phyloP scores from a whole-genome alignment of 768 basidiomycete species.

The Tulasnella calospora region DNA sequence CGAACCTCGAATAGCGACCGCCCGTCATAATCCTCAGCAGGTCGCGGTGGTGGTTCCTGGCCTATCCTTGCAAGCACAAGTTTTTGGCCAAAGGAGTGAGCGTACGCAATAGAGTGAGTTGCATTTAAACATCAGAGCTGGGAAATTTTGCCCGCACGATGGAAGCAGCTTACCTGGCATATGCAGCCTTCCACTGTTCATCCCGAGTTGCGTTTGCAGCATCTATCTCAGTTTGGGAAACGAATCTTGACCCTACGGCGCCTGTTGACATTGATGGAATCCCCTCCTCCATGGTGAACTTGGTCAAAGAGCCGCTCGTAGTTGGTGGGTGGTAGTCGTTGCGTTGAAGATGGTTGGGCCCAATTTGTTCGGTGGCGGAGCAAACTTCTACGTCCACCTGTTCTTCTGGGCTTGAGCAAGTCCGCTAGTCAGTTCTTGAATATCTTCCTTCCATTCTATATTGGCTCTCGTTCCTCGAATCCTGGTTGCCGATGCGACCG shows the following conservation, averaged over 20 bases:
- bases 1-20: constrained; percentile 84
- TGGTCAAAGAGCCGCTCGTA: not conserved
- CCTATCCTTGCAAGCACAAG: constrained; percentile 51
- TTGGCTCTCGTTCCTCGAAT: too few relatives aligned
- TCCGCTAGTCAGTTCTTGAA: too few relatives aligned
- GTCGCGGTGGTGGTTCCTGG: constrained; percentile 76
- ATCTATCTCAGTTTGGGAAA: constrained; percentile 74
- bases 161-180: constrained; percentile 54
- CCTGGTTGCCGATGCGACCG: too few relatives aligned
- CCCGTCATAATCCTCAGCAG: constrained; percentile 77
- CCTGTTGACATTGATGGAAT: constrained; percentile 69
- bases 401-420: too few relatives aligned
- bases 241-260: constrained; percentile 77
- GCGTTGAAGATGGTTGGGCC: not conserved
- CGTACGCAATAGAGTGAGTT: constrained; percentile 19
- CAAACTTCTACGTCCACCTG: not conserved
- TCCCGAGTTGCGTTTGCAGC: constrained; percentile 63
- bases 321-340: not conserved
- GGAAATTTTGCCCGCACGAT: not conserved
- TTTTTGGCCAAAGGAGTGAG: not conserved
- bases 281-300: not conserved
- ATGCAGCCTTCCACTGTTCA: constrained; percentile 87
- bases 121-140: constrained; percentile 11
- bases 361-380: not conserved
- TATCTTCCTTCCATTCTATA: too few relatives aligned